Evolutionary conservation across 2,329 filamentous ascomycete species (phyloP), one percentile per base, ranked within the genome.

Genomic region (Claviceps humidiphila): DNA sequence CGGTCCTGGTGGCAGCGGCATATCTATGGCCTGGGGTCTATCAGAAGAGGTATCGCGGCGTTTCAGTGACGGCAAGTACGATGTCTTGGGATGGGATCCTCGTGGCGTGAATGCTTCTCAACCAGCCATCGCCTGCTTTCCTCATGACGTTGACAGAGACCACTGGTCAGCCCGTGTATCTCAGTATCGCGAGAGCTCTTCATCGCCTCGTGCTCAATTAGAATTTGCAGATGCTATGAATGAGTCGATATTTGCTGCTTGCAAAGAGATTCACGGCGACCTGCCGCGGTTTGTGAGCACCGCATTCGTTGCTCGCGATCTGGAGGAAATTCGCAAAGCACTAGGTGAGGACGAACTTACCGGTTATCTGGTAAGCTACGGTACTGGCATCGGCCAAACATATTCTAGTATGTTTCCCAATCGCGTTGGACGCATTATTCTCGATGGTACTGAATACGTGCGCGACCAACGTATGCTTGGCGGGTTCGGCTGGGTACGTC

Each of bases 11-110:
- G 74, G 70, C 14, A 74, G 71, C 55, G 74, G 74, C 3, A 74
- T 70, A 0, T 60, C 51, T 0, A 70, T 70, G 41, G 65, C 62
- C 3, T 75, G 70, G 71, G 57, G 65, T 5, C 56, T 55, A 0
- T 67, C 64, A 3, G 67, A 74, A 52, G 51, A 55, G 0, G 54
- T 72, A 39, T 68, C 70, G 3, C 58, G 67, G 51, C 68, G 71
- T 3, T 59, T 76, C 13, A 73, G 71, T 52, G 67, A 67, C 37
- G 65, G 68, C 22, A 59, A 63, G 22, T 73, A 69, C 22, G 74
- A 77, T 53, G 69, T 77, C 5, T 59, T 78, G 14, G 73, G 74
- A n/a, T 78, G 73, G 69, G 75, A 78, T 50, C 75, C 75, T n/a
- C 69, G 75, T 3, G 75, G 75, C 1, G 72, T 77, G 51, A 77